phyloP scores from a whole-genome alignment of 225 moss, liverwort and hornwort species.

The Sphagnum contortum region DNA sequence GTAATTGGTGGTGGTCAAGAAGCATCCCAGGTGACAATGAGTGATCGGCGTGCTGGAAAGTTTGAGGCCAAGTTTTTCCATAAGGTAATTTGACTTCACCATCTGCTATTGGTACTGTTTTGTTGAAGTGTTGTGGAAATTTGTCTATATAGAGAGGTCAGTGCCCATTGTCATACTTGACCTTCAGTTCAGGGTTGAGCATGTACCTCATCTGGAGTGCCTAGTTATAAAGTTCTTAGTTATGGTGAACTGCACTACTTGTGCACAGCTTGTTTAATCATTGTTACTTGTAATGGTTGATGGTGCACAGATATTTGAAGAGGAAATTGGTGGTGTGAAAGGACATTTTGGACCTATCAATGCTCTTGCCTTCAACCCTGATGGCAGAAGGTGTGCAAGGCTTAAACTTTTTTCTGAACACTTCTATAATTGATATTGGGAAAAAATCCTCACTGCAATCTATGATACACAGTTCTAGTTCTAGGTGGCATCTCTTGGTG shows the following conservation, averaged over 20 bases:
- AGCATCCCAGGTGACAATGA: slow-evolving; percentile 93
- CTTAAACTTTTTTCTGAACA: neutral
- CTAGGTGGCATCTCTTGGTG: no score
- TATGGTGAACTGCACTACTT: no score
- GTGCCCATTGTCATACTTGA: no score
- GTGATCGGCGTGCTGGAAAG: slow-evolving; percentile 76
- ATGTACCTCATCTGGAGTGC: no score
- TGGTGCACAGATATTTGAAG: slow-evolving; percentile 53
- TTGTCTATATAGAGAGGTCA: no score
- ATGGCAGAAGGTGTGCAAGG: slow-evolving; percentile 65
- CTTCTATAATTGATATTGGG: neutral
- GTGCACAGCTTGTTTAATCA: no score
- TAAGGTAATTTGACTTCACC: slow-evolving; percentile 31
- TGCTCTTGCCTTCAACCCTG: slow-evolving; percentile 88
- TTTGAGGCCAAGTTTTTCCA: slow-evolving; percentile 98
- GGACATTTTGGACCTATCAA: slow-evolving; percentile 97
- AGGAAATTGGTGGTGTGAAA: slow-evolving; percentile 95
- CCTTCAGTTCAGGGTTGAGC: no score
- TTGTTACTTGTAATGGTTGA: no score
- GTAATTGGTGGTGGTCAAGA: slow-evolving; percentile 98
- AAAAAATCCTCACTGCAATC: neutral
- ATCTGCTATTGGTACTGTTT: no score
- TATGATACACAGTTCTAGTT: no score
- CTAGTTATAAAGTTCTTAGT: no score
- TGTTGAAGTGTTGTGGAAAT: no score